phyloP scores from a whole-genome alignment of 2,329 filamentous ascomycete genomes.

The Epichloe coenophiala region DNA sequence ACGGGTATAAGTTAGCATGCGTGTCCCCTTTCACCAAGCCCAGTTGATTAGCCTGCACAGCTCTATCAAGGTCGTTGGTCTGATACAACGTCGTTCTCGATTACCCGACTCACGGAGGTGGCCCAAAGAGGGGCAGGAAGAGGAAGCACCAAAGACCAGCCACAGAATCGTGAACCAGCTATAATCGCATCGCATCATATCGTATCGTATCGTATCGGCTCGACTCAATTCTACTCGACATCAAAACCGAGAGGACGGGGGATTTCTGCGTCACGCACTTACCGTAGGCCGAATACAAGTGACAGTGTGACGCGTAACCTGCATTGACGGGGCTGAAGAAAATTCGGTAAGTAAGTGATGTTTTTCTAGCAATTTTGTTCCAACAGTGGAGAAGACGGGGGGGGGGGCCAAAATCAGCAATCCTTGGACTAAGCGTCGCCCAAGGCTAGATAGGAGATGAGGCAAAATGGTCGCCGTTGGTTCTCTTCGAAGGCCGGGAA shows the following conservation, averaged over 20 bases:
- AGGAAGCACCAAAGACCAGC: neutral
- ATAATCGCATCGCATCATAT: too few relatives aligned
- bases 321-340: neutral
- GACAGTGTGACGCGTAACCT: neutral
- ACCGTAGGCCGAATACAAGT: neutral
- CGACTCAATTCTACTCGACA: neutral
- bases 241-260: neutral
- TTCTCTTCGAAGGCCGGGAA: neutral
- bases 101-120: neutral
- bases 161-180: neutral
- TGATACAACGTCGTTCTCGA: neutral
- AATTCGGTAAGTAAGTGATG: neutral
- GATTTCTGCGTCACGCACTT: neutral
- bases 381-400: neutral
- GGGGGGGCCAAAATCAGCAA: neutral
- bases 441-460: neutral
- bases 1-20: conserved; percentile 27
- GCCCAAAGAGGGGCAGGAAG: neutral
- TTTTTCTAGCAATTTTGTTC: neutral
- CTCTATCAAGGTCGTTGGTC: neutral
- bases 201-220: neutral
- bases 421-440: neutral
- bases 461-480: neutral
- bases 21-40: conserved; percentile 13
- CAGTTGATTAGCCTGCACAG: conserved; percentile 8